Conservation (phyloP, 192 early-diverging fungal species). For the Entomortierella beljakovae region DNA sequence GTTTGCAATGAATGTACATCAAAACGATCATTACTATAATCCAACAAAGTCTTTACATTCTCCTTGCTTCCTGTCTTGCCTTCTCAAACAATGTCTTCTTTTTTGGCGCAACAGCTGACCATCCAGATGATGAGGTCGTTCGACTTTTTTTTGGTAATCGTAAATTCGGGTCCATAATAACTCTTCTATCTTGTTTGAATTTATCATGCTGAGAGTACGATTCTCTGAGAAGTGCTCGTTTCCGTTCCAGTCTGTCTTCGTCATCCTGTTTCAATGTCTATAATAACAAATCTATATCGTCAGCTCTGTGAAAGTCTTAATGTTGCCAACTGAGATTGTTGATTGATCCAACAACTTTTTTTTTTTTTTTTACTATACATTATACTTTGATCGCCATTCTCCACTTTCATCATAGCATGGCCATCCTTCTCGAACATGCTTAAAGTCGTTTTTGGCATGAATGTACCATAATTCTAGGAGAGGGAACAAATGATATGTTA, state of each 20-base stretch:
- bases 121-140: not conserved
- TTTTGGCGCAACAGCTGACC: slow-evolving; percentile 16
- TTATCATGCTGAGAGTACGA: slow-evolving; percentile 44
- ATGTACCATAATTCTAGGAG: slow-evolving; percentile 40
- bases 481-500: no score
- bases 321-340: not conserved
- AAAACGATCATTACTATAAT: not conserved
- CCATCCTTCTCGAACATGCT: slow-evolving; percentile 9
- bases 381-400: slow-evolving; percentile 34
- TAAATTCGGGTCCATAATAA: slow-evolving; percentile 42
- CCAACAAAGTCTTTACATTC: slow-evolving; percentile 20
- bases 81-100: slow-evolving; percentile 49
- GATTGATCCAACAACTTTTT: not conserved
- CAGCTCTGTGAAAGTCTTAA: not conserved
- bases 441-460: slow-evolving; percentile 32
- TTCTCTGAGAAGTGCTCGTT: slow-evolving; percentile 28
- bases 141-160: slow-evolving; percentile 20
- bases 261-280: slow-evolving; percentile 33
- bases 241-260: slow-evolving; percentile 26
- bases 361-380: slow-evolving; percentile 13
- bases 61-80: slow-evolving; percentile 44
- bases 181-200: slow-evolving; percentile 27
- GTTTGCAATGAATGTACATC: not conserved
- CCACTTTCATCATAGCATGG: slow-evolving; percentile 36
- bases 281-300: not conserved